Evolutionary conservation across 306 rosid genomes (phyloP), one percentile per base, ranked within the genome.

Genomic region (Fragaria ananassa): DNA sequence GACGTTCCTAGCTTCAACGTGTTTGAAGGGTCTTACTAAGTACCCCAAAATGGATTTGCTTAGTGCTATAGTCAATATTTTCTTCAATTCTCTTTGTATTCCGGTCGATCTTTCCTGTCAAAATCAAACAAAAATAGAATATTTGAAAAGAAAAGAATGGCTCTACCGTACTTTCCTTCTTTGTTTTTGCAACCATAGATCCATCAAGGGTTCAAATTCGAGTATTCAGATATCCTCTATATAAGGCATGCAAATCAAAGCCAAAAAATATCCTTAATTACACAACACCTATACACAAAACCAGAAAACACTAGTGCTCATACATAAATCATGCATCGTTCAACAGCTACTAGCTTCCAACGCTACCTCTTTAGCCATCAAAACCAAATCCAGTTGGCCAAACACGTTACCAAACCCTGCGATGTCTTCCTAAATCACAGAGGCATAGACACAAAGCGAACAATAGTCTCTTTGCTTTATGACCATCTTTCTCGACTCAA

Each of bases 371-470:
- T 77, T 7, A 75, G 69, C 80, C 82, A 70, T 6, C 84, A 74
- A 41, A 82, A 41, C 50, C 63, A 34, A 74, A 63, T 61, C 25
- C 83, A 75, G 41, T 11, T 80, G 53, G 76, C 80, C 13, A 84
- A 61, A 79, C 71, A 83, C 3, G 74, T 78, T 19, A 18, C 19
- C 19, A 81, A 77, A 34, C 86, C 87, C 4, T 91, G 93, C 25
- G 96, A 92, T 31, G 96, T 92, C 61, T 95, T 95, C 82, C 79
- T 95, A 0, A 95, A 95, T 70, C 99, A 92, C 3, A 78, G 97
- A 69, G 86, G 97, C 49, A 66, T 81, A 3, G 98, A 95, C 86
- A 95, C 98, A 0, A 92, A 95, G 51, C 79, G 78, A 73, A 92
- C 96, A 0, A 74, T 95, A 17, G 93, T 91, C 1, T 84, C 91